A percentile compares a stretch with the other conserved stretches of the same genome.
Evolutionary conservation across 2,329 filamentous ascomycete species (phyloP).

Genomic region (Aspergillus sp.): DNA sequence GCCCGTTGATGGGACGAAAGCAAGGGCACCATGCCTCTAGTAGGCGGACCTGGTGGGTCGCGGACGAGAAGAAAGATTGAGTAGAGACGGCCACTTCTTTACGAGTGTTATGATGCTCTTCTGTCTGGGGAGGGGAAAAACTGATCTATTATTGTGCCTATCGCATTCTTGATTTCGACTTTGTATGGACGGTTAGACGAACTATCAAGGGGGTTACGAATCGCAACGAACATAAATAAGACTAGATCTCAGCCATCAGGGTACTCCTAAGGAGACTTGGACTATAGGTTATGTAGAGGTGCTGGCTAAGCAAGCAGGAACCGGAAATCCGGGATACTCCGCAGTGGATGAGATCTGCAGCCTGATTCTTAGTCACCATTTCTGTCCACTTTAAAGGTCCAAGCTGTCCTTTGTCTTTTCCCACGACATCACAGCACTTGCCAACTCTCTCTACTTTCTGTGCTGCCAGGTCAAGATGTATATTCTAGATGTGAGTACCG

Average conservation of each 20-base stretch:
- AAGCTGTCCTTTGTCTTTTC: slow-evolving; percentile 18
- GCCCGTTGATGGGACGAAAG: slow-evolving; percentile 16
- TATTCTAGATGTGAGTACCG: slow-evolving; percentile 40
- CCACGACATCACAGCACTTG: slow-evolving; percentile 19
- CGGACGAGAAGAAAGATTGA: slow-evolving; percentile 31
- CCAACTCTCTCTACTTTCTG: slow-evolving; percentile 20
- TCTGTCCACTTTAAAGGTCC: not conserved
- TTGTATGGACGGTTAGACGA: slow-evolving; percentile 20
- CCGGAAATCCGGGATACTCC: not conserved
- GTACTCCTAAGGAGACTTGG: not conserved
- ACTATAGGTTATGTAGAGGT: not conserved
- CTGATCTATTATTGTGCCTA: slow-evolving; percentile 28
- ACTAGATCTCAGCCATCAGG: not conserved
- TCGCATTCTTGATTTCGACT: slow-evolving; percentile 22
- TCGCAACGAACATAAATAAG: slow-evolving; percentile 23
- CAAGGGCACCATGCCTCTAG: slow-evolving; percentile 17
- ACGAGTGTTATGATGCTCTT: slow-evolving; percentile 41
- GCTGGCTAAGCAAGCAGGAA: not conserved
- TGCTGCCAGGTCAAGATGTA: slow-evolving; percentile 34
- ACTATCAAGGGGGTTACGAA: slow-evolving; percentile 18
- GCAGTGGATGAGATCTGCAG: slow-evolving; percentile 7
- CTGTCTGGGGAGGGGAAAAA: slow-evolving; percentile 32
- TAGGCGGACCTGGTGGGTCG: slow-evolving; percentile 24
- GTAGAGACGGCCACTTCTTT: slow-evolving; percentile 34
- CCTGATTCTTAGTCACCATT: not conserved